Base-by-base conservation (phyloP, 176 grass and related monocot genomes). In the Bonia amplexicaulis region DNA sequence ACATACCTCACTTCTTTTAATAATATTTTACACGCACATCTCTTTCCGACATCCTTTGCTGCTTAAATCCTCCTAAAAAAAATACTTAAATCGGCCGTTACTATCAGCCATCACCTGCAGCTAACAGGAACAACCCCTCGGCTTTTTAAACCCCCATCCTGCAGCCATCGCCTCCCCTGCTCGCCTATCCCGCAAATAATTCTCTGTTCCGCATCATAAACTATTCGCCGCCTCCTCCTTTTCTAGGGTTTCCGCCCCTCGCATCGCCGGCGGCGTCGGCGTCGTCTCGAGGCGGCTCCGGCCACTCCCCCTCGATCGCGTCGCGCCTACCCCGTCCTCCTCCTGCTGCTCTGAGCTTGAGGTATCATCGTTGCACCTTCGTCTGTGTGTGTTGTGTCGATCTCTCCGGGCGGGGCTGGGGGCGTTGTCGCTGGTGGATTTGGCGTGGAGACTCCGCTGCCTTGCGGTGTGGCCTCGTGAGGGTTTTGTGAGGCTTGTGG, bases 141-240 rank as follows among this genome's bases (percentile, higher is more conserved):
- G n/a, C 76, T 9, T 74, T 79, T 72, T 73, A 87, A 87, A 66
- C 69, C 85, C 85, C 61, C 60, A 19, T 37, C 47, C 47, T 5
- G 31, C 31, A 33, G 3, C 35, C 16, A 25, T 33, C 54, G 1
- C 16, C 5, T 16, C 4, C 47, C 33, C 15, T 25, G 15, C 35
- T 66, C 37, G 4, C 27, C 75, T 41, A 25, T 33, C 25, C 58
- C 15, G 76, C 58, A 78, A 78, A 78, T 27, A 14, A 41, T 44
- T 48, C 17, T 10, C 5, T 5, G 27, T 12, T 25, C 33, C 45
- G 77, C 60, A 7, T 33, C 31, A 33, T 33, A 33, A 33, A 3
- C 31, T 8, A 47, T 1, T 17, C 71, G 42, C 29, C 85, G 62
- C 82, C 72, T 3, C 61, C 61, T 44, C 78, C 49, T 12, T 20